Evolutionary conservation across 768 basidiomycete species (phyloP).

Genomic region (Artomyces pyxidatus): DNA sequence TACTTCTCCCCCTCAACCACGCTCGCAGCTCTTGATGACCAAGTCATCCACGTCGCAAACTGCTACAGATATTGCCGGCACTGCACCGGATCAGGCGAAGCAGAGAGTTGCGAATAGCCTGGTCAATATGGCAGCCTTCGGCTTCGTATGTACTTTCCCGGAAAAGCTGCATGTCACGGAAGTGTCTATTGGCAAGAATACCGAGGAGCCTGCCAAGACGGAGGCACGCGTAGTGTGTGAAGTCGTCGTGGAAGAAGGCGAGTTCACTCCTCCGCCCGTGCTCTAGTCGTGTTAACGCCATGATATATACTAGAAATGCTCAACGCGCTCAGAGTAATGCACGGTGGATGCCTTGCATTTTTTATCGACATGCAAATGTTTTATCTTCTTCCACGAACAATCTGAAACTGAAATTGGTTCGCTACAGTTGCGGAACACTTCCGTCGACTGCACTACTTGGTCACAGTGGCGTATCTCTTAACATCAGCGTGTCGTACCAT

Average conservation of each 20-base stretch:
- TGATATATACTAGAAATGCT: background rate
- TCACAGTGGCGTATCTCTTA: constrained; percentile 1
- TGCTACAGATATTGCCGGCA: no score
- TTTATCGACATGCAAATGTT: background rate
- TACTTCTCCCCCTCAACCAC: no score
- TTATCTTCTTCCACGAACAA: background rate
- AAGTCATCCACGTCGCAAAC: no score
- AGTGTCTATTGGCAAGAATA: background rate
- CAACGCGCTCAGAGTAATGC: background rate
- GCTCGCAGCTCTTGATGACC: no score
- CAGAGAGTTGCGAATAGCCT: background rate
- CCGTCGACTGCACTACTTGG: background rate
- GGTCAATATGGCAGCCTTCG: background rate
- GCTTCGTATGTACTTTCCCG: background rate
- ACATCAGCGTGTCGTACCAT: constrained; percentile 2
- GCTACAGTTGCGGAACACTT: background rate
- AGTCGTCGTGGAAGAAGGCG: background rate
- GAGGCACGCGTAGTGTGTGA: background rate
- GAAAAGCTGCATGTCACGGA: background rate
- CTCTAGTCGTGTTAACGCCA: background rate
- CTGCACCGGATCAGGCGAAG: no score
- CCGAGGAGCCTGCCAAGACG: background rate
- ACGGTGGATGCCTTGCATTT: constrained; percentile 5
- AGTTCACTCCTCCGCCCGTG: background rate
- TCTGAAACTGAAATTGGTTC: background rate